Conservation (phyloP, 129 eudicot genomes). For the Helianthus tuberosus region DNA sequence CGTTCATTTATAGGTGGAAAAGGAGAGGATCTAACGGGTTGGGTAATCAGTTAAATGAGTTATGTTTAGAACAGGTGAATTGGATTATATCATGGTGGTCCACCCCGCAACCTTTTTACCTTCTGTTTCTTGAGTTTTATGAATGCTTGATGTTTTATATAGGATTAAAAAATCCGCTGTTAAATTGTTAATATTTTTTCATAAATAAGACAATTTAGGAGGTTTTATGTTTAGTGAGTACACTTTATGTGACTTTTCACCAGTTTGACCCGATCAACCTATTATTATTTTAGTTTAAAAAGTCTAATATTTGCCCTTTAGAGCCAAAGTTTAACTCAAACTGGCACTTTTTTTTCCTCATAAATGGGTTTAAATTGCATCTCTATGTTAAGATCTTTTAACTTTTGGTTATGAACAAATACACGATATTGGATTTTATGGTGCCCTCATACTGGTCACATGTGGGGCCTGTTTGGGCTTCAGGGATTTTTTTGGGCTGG, state of each 20-base stretch:
- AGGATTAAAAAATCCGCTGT: not conserved
- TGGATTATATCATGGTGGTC: not conserved
- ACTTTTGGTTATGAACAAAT: no score
- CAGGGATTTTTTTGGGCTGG: not conserved
- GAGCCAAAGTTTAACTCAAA: no score
- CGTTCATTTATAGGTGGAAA: no score
- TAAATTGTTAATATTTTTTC: not conserved
- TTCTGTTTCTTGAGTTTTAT: not conserved
- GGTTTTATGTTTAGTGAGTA: not conserved
- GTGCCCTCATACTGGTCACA: no score
- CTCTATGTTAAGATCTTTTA: no score
- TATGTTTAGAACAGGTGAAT: not conserved
- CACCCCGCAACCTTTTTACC: not conserved
- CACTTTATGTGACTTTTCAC: not conserved
- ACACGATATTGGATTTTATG: no score
- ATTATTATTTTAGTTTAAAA: not conserved
- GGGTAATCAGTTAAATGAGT: not conserved
- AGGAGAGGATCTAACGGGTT: no score
- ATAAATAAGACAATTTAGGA: not conserved
- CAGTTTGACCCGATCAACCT: not conserved
- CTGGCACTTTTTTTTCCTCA: no score
- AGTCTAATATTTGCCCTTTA: no score
- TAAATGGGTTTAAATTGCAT: no score
- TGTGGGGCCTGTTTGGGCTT: no score
- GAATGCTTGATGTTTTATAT: no score